Evolutionary conservation across 352 stramenopile genomes (phyloP).

Genomic region (Hyaloperonospora arabidopsidis): DNA sequence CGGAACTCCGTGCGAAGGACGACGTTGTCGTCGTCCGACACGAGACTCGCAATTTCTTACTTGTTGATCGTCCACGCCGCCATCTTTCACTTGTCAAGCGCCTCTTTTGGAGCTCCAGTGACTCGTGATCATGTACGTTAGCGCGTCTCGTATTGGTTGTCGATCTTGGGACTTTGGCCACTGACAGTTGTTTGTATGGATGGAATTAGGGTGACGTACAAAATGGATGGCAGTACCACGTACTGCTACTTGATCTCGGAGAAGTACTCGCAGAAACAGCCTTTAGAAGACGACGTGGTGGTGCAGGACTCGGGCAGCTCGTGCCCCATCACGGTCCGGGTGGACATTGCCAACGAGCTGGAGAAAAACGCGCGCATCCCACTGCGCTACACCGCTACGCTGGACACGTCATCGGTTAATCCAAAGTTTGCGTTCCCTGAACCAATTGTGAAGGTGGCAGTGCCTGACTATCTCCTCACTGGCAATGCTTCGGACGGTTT

Average conservation of each 20-base stretch:
- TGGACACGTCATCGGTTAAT: conserved; percentile 39
- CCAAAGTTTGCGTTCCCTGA: conserved; percentile 50
- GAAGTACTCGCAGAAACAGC: conserved; percentile 47
- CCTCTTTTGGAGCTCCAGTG: too few relatives aligned
- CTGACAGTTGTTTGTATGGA: too few relatives aligned
- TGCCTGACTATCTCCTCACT: conserved; percentile 36
- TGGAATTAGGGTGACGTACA: conserved; percentile 40
- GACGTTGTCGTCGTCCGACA: too few relatives aligned
- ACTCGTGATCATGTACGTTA: too few relatives aligned
- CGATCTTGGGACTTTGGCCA: too few relatives aligned
- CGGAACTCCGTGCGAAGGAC: too few relatives aligned
- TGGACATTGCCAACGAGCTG: conserved; percentile 47
- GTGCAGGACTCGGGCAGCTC: conserved; percentile 27
- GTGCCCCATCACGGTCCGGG: conserved; percentile 60
- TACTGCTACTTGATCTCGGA: conserved; percentile 76
- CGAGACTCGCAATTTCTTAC: too few relatives aligned
- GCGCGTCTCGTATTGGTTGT: too few relatives aligned
- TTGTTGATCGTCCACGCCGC: too few relatives aligned
- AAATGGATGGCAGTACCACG: conserved; percentile 69
- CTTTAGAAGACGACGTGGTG: conserved; percentile 38
- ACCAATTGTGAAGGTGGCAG: conserved; percentile 31
- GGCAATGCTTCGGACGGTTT: conserved; percentile 18
- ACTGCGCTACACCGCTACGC: conserved; percentile 54
- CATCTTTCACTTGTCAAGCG: too few relatives aligned
- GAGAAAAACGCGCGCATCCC: conserved; percentile 42